phyloP scores from a whole-genome alignment of 2,329 filamentous ascomycete genomes.

The Ascochyta pisi region DNA sequence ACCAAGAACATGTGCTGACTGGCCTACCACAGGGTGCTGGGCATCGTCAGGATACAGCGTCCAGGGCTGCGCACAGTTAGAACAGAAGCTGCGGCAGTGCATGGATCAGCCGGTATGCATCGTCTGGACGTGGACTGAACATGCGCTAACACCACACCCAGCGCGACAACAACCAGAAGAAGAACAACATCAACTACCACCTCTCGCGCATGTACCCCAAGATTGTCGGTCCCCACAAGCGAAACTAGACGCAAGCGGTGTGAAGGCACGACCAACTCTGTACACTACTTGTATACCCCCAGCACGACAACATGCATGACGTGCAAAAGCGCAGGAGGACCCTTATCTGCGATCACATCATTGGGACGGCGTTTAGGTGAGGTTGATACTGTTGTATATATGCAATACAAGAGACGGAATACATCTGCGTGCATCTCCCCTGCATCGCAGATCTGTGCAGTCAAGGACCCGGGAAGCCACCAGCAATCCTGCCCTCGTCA shows the following conservation, averaged over 20 bases:
- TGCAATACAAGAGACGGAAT: slow-evolving; percentile 14
- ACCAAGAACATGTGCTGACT: slow-evolving; percentile 28
- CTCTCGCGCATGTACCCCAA: slow-evolving; percentile 77
- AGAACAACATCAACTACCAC: slow-evolving; percentile 91
- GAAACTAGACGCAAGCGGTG: slow-evolving; percentile 54
- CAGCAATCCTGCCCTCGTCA: slow-evolving; percentile 1
- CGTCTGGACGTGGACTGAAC: not conserved
- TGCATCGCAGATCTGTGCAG: slow-evolving; percentile 11
- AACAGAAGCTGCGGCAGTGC: slow-evolving; percentile 67
- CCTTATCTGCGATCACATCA: slow-evolving; percentile 24
- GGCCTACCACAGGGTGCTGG: slow-evolving; percentile 72
- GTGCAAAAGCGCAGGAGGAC: slow-evolving; percentile 26
- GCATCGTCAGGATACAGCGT: slow-evolving; percentile 75
- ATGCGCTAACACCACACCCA: slow-evolving; percentile 41
- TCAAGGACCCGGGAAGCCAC: not conserved
- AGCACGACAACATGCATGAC: slow-evolving; percentile 15
- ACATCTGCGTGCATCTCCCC: not conserved
- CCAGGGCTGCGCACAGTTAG: slow-evolving; percentile 66
- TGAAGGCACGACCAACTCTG: slow-evolving; percentile 18
- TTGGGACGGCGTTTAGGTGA: slow-evolving; percentile 28
- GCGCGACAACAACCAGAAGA: slow-evolving; percentile 65
- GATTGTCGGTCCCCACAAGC: slow-evolving; percentile 74
- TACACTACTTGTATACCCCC: slow-evolving; percentile 38
- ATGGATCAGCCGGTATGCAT: slow-evolving; percentile 80
- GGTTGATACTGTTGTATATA: slow-evolving; percentile 23